These are phyloP conservation scores for Paralagenidium karlingii DNA, from an alignment of 352 stramenopile genomes.

Conservation along the genomic window DNA sequence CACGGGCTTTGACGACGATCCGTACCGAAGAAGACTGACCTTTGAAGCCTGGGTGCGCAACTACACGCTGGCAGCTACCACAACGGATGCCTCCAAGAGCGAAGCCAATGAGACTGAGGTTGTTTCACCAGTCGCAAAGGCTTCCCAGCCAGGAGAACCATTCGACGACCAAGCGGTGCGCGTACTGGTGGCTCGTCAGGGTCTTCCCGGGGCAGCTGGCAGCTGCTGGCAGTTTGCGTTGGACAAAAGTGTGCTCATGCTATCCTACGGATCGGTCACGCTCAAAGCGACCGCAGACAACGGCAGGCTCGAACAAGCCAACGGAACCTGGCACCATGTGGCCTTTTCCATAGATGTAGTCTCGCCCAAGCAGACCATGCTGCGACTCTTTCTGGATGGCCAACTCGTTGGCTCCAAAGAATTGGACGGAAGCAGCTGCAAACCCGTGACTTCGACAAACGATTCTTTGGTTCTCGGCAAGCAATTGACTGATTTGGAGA, in stretches of 20 bases:
- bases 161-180: slow-evolving; percentile 4
- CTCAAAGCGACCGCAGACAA: slow-evolving; percentile 21
- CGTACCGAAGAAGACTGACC: slow-evolving; percentile 65
- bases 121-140: background rate
- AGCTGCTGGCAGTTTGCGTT: slow-evolving; percentile 42
- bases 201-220: slow-evolving; percentile 4
- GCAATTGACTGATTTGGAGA: slow-evolving; percentile 35
- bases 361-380: slow-evolving; percentile 22
- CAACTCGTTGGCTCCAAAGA: slow-evolving; percentile 36
- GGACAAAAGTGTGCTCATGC: slow-evolving; percentile 25
- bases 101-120: background rate
- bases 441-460: slow-evolving; percentile 25
- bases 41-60: slow-evolving; percentile 68
- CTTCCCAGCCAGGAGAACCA: background rate
- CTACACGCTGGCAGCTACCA: slow-evolving; percentile 15
- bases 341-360: slow-evolving; percentile 54
- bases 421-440: slow-evolving; percentile 1
- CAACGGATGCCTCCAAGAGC: background rate
- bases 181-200: slow-evolving; percentile 2
- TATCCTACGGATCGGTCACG: slow-evolving; percentile 28
- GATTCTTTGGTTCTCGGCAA: slow-evolving; percentile 35
- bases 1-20: slow-evolving; percentile 63
- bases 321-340: slow-evolving; percentile 45
- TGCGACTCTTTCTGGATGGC: slow-evolving; percentile 52
- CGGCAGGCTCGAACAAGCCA: too few species aligned